Base-by-base conservation (phyloP, 441 rosid species). In the Gossypium trilobum region DNA sequence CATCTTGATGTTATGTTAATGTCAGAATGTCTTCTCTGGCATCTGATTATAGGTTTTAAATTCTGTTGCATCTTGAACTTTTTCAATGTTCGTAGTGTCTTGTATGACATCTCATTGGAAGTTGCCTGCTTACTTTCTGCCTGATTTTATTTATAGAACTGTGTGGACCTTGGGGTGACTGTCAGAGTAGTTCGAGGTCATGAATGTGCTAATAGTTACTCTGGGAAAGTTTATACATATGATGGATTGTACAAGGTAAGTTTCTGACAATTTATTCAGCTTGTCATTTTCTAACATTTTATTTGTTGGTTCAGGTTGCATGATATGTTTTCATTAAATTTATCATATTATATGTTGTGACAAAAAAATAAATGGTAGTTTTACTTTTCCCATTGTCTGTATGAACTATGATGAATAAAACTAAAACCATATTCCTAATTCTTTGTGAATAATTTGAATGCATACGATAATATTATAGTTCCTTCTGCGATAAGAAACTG, bases 101-200 rank as follows among this genome's bases (percentile, higher is more conserved):
- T 48, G 42, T 50, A 29, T 27, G 61, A 20, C 19, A 46, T 51
- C 44, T 57, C 25, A 70, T 65, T 29, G 22, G 44, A 62, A 56
- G 39, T 50, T 33, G 22, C 19, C 1, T 22, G 52, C 56, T 22
- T 69, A 27, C 60, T 17, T 52, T 70, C 51, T 74, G 44, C 27
- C 72, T 75, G 33, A 70, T 46, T 27, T 73, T 54, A 42, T 68
- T 71, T 85, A 67, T 85, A 89, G 95, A 87, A 91, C 68, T 84
- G 86, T 71, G 79, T 82, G 52, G 92, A 88, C 11, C 84, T 84
- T 56, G n/a, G 73, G 19, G 82, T 87, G 63, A 86, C 96, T 58
- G 94, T 93, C 56, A 82, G 98, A 81, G 97, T 93, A 50, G 60
- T 85, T 71, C 96, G 98, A 57, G 97, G 98, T 48, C 98, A 88